Conservation (phyloP, 139 green algal species). For the Marvania coccoides region DNA sequence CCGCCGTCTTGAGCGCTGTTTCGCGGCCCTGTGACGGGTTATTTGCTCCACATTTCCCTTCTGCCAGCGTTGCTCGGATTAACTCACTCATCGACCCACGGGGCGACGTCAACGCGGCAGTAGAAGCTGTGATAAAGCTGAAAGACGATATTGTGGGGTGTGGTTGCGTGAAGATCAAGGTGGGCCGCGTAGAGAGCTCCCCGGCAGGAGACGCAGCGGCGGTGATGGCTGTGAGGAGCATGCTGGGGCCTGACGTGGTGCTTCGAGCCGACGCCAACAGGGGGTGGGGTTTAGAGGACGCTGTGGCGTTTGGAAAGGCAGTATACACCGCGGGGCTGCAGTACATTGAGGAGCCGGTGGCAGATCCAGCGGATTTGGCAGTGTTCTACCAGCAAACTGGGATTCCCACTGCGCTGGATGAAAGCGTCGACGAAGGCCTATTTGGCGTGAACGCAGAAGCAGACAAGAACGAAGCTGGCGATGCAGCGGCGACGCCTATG, state of each 20-base stretch:
- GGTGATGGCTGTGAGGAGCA: constrained; percentile 49
- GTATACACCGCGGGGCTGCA: constrained; percentile 31
- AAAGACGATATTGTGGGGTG: constrained; percentile 35
- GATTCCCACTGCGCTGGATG: constrained; percentile 72
- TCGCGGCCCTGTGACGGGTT: constrained; percentile 53
- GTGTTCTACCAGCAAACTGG: constrained; percentile 48
- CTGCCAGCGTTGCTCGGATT: background rate
- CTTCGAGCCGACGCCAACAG: constrained; percentile 89
- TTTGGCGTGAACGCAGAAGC: background rate
- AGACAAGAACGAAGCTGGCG: background rate
- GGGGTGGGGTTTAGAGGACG: constrained; percentile 66
- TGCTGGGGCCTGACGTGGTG: constrained; percentile 48
- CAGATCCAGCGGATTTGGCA: constrained; percentile 28
- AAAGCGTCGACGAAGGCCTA: constrained; percentile 71
- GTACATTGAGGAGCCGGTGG: constrained; percentile 81
- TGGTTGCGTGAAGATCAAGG: constrained; percentile 84
- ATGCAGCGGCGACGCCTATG: background rate
- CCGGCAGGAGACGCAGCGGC: constrained; percentile 57
- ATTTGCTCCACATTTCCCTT: constrained; percentile 8
- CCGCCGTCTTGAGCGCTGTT: constrained; percentile 45
- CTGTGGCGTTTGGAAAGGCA: constrained; percentile 20
- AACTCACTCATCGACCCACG: constrained; percentile 40
- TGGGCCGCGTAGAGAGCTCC: constrained; percentile 42
- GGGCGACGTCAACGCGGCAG: constrained; percentile 3
- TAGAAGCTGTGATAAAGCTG: constrained; percentile 17